Conservation (phyloP, 1,139 yeast genomes). For the Suhomyces bribrorum region DNA sequence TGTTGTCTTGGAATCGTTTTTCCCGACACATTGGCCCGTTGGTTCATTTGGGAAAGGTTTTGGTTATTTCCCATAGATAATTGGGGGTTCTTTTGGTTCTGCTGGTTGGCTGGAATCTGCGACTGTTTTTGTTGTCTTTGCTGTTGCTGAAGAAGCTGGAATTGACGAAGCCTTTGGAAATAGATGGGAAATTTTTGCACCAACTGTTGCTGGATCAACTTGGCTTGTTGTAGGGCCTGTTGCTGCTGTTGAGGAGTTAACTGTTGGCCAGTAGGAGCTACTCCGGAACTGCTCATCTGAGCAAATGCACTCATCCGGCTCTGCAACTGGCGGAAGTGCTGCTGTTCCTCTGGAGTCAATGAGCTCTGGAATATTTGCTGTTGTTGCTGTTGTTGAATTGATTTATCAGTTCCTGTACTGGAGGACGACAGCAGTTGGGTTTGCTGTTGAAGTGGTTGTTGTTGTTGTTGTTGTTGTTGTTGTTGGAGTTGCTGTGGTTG, state of each 20-base stretch:
- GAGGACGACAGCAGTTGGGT: constrained; percentile 5
- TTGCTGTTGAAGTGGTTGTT: constrained; percentile 9
- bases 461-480: constrained; percentile 10
- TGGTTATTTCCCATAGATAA: constrained; percentile 15
- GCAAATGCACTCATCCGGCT: constrained; percentile 44
- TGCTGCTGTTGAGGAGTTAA: constrained; percentile 49
- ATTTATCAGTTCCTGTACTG: constrained; percentile 14
- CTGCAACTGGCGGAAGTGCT: constrained; percentile 45
- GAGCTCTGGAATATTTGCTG: constrained; percentile 49
- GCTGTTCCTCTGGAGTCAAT: constrained; percentile 47
- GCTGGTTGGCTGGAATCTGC: constrained; percentile 14
- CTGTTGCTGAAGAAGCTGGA: constrained; percentile 43
- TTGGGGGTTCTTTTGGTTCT: constrained; percentile 15
- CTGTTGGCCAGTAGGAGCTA: constrained; percentile 46
- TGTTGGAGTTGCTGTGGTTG: constrained; percentile 12
- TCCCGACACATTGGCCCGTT: constrained; percentile 19
- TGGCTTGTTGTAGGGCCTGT: constrained; percentile 49
- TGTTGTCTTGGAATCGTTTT: constrained; percentile 14
- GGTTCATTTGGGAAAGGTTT: constrained; percentile 13
- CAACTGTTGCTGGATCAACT: constrained; percentile 44
- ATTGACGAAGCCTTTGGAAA: constrained; percentile 46
- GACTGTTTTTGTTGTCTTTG: constrained; percentile 31
- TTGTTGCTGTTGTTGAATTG: constrained; percentile 44
- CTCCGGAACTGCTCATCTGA: constrained; percentile 48
- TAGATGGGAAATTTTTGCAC: constrained; percentile 47